Evolutionary conservation across 2,329 filamentous ascomycete species (phyloP), one percentile per base, ranked within the genome.

Genomic region (Sporothrix brasiliensis): DNA sequence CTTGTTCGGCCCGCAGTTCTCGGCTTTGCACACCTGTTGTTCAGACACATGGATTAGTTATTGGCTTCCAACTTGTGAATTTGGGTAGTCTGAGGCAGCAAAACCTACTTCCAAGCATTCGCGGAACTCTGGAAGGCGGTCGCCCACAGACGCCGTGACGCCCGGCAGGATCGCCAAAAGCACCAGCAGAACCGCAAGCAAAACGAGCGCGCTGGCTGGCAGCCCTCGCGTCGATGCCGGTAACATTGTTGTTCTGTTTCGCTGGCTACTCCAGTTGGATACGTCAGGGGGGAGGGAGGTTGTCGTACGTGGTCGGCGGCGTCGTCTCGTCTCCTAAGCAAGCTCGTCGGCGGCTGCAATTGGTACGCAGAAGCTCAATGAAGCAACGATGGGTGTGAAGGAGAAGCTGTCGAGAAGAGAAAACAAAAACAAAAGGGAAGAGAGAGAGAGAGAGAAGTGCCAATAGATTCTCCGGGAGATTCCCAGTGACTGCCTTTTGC

Each of bases 91-190:
- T 39, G 67, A 16, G 41, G 41, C 14, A 19, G 41, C 5, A 30
- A 60, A 61, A 80, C 82, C 74, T 83, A 97, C 94, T 84, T 92
- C 82, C 68, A 98, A 88, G 79, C 95, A 99, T 79, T 93, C 85
- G 77, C 85, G 87, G 79, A 99, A 99, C 77, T 97, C 93, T 21
- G 92, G 92, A 72, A 97, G 83, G 69, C 88, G 86, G 80, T 99
- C 95, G 74, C 95, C 95, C 65, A 89, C 76, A 4, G 94, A 97
- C 39, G 93, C 95, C 69, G 84, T 80, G 19, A 83, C 83, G n/a
- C 80, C 79, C 34, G 73, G 67, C 72, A 87, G 79, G 69, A 83
- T 73, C 56, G 83, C 72, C 65, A 74, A 44, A 56, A 73, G 56
- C 0, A 69, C 52, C 19, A 70, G 24, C 44, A 70, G 27, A 14